Conservation (phyloP, 768 basidiomycete species). For the Termitomyces sp. region DNA sequence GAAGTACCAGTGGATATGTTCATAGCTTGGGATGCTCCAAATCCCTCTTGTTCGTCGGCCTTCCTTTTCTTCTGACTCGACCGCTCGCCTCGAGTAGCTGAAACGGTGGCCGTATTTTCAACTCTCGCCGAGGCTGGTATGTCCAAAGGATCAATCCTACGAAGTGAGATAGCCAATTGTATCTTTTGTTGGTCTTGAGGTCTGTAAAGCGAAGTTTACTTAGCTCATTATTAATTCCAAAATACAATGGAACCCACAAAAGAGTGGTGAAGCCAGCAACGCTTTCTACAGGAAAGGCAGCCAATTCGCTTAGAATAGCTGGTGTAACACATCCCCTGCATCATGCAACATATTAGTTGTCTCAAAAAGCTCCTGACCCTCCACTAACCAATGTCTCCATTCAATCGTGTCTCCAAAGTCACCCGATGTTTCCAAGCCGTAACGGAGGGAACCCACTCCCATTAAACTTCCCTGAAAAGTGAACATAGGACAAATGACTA, state of each 20-base stretch:
- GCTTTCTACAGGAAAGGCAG: constrained; percentile 34
- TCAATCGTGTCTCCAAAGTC: constrained; percentile 61
- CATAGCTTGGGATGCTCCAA: constrained; percentile 13
- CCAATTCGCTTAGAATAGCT: constrained; percentile 48
- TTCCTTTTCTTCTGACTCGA: constrained; percentile 45
- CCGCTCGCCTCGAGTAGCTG: constrained; percentile 9
- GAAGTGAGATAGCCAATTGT: constrained; percentile 48
- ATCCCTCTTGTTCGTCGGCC: constrained; percentile 20
- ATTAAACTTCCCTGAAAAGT: constrained; percentile 41
- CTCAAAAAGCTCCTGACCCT: neutral
- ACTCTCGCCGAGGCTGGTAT: constrained; percentile 44
- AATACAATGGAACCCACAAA: constrained; percentile 33
- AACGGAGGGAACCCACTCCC: constrained; percentile 57
- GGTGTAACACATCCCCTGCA: constrained; percentile 71
- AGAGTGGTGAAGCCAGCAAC: constrained; percentile 51
- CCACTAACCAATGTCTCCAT: constrained; percentile 75
- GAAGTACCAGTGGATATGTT: constrained; percentile 1
- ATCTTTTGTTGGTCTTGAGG: constrained; percentile 63
- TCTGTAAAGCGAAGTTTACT: constrained; percentile 27
- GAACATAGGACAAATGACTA: neutral
- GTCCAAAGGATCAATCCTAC: constrained; percentile 55
- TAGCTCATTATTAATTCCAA: neutral
- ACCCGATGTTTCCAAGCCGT: constrained; percentile 45
- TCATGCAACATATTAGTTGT: constrained; percentile 5
- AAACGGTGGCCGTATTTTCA: neutral